These are phyloP conservation scores for Torrubiella hemipterigena DNA, from an alignment of 2,329 filamentous ascomycete species.

Conservation along the genomic window DNA sequence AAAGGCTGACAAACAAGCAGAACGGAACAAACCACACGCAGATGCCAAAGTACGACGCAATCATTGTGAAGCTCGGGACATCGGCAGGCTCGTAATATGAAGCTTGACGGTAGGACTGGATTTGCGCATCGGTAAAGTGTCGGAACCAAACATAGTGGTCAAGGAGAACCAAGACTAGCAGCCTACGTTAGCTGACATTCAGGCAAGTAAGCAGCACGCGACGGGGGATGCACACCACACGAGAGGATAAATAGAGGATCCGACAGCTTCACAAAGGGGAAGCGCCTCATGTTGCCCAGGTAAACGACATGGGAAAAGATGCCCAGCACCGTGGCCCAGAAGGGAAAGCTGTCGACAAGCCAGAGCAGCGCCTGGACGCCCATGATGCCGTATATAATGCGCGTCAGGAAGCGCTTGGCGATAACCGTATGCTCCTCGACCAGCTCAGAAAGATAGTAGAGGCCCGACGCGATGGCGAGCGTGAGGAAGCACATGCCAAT, in stretches of 20 bases:
- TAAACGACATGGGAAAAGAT: constrained; percentile 77
- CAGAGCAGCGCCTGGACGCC: constrained; percentile 61
- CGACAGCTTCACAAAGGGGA: constrained; percentile 69
- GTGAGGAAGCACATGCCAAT: constrained; percentile 91
- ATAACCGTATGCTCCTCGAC: constrained; percentile 96
- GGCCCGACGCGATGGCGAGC: constrained; percentile 89
- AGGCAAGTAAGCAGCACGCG: background rate
- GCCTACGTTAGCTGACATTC: background rate
- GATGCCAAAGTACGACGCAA: constrained; percentile 89
- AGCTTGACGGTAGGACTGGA: constrained; percentile 43
- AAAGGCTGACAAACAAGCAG: constrained; percentile 85
- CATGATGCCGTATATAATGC: constrained; percentile 76
- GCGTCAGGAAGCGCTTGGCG: constrained; percentile 74
- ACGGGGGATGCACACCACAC: constrained; percentile 46
- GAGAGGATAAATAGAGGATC: constrained; percentile 80
- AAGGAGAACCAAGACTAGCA: constrained; percentile 62
- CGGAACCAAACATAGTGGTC: constrained; percentile 97
- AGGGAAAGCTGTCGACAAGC: constrained; percentile 75
- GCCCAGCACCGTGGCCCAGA: constrained; percentile 60
- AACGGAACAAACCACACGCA: constrained; percentile 97
- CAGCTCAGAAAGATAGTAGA: constrained; percentile 96
- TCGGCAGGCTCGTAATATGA: constrained; percentile 51
- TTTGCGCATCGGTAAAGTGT: constrained; percentile 64
- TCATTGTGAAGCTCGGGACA: constrained; percentile 79
- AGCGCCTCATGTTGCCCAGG: constrained; percentile 67